Conservation (phyloP, 805 yeast species). For the Hermanozyma aechmeae region DNA sequence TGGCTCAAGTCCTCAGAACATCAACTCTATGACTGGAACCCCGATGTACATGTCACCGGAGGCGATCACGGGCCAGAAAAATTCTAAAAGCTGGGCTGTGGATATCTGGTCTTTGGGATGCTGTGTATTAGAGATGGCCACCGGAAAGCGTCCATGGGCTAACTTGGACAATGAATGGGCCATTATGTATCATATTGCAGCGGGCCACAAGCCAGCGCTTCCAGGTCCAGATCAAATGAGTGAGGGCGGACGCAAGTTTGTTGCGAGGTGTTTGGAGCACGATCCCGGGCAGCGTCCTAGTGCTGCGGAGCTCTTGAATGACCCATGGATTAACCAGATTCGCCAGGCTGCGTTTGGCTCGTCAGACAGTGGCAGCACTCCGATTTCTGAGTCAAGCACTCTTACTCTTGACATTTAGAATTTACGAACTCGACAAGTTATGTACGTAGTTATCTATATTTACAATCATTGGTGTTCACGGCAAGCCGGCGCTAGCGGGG, state of each 20-base stretch:
- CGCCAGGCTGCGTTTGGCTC: conserved; percentile 58
- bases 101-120: conserved; percentile 98
- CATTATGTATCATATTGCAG: conserved; percentile 95
- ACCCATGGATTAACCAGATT: conserved; percentile 81
- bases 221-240: conserved; percentile 76
- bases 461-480: no score
- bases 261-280: conserved; percentile 68
- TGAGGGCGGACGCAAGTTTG: conserved; percentile 59
- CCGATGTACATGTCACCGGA: conserved; percentile 99
- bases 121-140: conserved; percentile 91
- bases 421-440: no score
- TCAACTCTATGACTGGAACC: conserved; percentile 70
- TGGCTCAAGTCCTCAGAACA: conserved; percentile 14
- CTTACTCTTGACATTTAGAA: no score
- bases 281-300: conserved; percentile 74
- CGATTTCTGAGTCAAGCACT: conserved; percentile 19
- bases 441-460: no score
- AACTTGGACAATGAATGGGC: conserved; percentile 97
- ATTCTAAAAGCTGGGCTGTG: conserved; percentile 53
- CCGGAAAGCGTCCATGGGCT: conserved; percentile 96
- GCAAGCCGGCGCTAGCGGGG: no score
- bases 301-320: conserved; percentile 76
- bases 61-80: conserved; percentile 68
- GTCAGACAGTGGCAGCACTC: conserved; percentile 22
- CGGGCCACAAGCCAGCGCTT: conserved; percentile 82